A percentile compares a stretch with the other conserved stretches of the same genome.
These are phyloP conservation scores for Clavispora phyllophila DNA, from an alignment of 805 yeast genomes.

Conservation along the genomic window DNA sequence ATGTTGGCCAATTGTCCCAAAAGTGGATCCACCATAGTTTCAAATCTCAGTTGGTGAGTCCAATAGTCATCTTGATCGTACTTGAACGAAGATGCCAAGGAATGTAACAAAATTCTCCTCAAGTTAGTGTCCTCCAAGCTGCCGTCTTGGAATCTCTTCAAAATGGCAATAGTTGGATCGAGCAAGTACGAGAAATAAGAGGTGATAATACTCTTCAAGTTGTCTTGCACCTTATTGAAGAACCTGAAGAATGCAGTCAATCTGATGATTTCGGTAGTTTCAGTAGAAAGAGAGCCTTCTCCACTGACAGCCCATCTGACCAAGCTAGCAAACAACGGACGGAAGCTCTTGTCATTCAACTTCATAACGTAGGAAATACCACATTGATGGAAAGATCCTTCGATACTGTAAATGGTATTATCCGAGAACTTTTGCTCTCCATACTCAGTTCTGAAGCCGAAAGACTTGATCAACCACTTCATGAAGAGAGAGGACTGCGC, in stretches of 20 bases:
- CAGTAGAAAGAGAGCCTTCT: slow-evolving; percentile 51
- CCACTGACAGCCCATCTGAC: slow-evolving; percentile 92
- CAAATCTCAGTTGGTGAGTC: slow-evolving; percentile 84
- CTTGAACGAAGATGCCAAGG: slow-evolving; percentile 76
- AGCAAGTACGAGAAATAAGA: slow-evolving; percentile 80
- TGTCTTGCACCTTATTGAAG: slow-evolving; percentile 78
- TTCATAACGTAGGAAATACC: slow-evolving; percentile 80
- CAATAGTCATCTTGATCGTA: slow-evolving; percentile 93
- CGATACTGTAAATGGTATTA: slow-evolving; percentile 77
- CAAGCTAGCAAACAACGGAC: slow-evolving; percentile 83
- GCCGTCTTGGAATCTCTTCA: slow-evolving; percentile 45
- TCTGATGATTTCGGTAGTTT: slow-evolving; percentile 48
- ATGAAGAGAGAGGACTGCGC: slow-evolving; percentile 63
- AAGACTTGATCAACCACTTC: slow-evolving; percentile 61
- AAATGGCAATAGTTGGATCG: slow-evolving; percentile 60
- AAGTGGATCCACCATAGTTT: slow-evolving; percentile 57
- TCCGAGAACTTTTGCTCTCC: slow-evolving; percentile 46
- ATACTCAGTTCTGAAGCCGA: slow-evolving; percentile 62
- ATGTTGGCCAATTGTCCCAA: slow-evolving; percentile 61
- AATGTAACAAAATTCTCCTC: slow-evolving; percentile 67
- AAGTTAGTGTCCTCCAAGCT: slow-evolving; percentile 44
- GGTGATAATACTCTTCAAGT: slow-evolving; percentile 81
- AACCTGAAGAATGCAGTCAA: slow-evolving; percentile 76
- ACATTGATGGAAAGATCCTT: slow-evolving; percentile 66
- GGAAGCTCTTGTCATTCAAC: slow-evolving; percentile 86